These are phyloP conservation scores for Suillus spraguei DNA, from an alignment of 768 basidiomycete species.

Conservation along the genomic window DNA sequence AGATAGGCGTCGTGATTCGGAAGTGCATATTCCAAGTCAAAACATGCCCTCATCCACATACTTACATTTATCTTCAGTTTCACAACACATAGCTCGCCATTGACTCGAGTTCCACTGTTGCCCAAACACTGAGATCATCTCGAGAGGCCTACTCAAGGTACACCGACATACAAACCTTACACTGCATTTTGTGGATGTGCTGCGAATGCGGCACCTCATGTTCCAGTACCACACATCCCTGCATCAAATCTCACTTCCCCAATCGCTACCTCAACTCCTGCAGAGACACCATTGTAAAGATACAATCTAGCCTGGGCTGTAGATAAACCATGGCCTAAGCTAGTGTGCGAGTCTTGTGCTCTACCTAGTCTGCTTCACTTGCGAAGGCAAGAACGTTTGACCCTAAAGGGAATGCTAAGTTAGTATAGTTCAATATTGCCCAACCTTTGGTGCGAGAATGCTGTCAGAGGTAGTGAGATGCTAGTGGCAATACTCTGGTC, in stretches of 20 bases:
- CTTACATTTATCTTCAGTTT: conserved; percentile 1
- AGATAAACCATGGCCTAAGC: too few relatives aligned
- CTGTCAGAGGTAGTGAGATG: too few relatives aligned
- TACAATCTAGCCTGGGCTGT: too few relatives aligned
- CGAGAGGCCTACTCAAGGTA: conserved; percentile 1
- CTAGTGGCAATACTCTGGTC: too few relatives aligned
- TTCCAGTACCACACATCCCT: too few relatives aligned
- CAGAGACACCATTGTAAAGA: too few relatives aligned
- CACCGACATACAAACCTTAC: neutral
- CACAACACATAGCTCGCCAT: neutral
- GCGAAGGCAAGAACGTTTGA: too few relatives aligned
- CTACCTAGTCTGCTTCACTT: too few relatives aligned
- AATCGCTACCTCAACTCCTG: conserved; percentile 1
- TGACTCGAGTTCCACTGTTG: neutral
- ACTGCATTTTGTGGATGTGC: neutral
- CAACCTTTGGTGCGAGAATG: too few relatives aligned
- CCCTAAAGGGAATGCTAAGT: too few relatives aligned
- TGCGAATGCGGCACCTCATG: neutral
- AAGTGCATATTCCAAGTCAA: neutral
- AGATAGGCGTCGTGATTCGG: neutral
- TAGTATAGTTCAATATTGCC: too few relatives aligned
- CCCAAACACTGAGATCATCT: neutral
- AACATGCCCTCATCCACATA: neutral
- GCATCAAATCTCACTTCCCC: neutral
- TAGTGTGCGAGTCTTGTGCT: too few relatives aligned